Evolutionary conservation across 1,139 yeast species (phyloP), one percentile per base, ranked within the genome.

Genomic region (Taphrina sp.): DNA sequence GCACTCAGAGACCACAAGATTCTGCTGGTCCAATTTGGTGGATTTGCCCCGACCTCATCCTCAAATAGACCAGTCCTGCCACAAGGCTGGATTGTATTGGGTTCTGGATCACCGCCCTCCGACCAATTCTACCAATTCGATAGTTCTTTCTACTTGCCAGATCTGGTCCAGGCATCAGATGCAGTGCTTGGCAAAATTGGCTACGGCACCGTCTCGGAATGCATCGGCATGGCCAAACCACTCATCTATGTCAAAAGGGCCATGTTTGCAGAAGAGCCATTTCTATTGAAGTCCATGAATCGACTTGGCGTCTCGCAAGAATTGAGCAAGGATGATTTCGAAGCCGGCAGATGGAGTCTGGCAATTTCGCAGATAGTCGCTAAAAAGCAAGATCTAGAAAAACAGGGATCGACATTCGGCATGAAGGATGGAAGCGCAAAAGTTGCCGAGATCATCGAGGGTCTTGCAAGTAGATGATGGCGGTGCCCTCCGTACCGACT

Each of bases 181-280:
- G 12, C 39, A 14, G 54, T 49, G 33, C 41, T 49, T n/a, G 54
- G 54, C 24, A 49, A 49, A 36, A 41, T 49, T 39, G 54, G 54
- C 34, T 49, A 49, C 31, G 54, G 54, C 20, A 49, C 46, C 3
- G 54, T 49, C 3, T 17, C 37, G 5, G 54, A 49, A 8, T 38
- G 54, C 12, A 35, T 24, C 28, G 54, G 54, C 24, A 38, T 49
- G 36, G 54, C 43, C 10, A 39, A 24, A 17, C 54, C 54, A 5
- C 33, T 49, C n/a, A 33, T 49, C 17, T 38, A 20, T 23, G 54
- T 49, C 26, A 29, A 28, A 7, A 33, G 54, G 14, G 54, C 33
- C 29, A 26, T 49, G 46, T 49, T 49, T 39, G 54, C 54, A 12
- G 54, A 49, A 29, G 54, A 49, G 14, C 33, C 39, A 7, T 41